These are phyloP conservation scores for Cercospora sp. DNA, from an alignment of 2,329 filamentous ascomycete genomes.

Conservation along the genomic window DNA sequence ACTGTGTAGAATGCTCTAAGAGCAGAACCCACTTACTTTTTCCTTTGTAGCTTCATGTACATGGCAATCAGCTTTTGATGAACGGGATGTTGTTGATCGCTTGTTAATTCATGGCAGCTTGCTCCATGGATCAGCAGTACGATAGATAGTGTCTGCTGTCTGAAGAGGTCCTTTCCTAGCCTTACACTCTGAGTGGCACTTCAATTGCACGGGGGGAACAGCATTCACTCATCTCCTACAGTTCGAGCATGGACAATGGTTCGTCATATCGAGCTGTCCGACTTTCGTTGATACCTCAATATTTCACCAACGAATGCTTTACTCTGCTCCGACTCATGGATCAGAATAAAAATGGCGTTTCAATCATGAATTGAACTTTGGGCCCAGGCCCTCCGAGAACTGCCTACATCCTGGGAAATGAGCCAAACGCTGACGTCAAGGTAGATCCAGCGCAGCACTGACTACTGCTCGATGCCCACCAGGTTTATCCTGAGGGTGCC, in stretches of 20 bases:
- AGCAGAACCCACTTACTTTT: not conserved
- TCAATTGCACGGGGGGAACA: not conserved
- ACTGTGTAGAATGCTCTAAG: not conserved
- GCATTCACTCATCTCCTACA: not conserved
- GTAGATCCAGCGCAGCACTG: not conserved
- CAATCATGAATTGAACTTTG: not conserved
- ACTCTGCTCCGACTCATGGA: not conserved
- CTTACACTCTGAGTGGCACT: not conserved
- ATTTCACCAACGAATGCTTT: not conserved
- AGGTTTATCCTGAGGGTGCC: not conserved
- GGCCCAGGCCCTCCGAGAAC: not conserved
- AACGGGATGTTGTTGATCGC: not conserved
- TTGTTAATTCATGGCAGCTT: not conserved
- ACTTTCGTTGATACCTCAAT: not conserved
- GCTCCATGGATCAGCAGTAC: not conserved
- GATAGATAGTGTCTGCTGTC: not conserved
- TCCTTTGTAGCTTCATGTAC: not conserved
- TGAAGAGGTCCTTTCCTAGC: not conserved
- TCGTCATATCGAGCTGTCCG: not conserved
- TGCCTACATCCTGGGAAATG: not conserved
- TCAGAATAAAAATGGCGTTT: not conserved
- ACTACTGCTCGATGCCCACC: not conserved
- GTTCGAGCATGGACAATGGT: not conserved
- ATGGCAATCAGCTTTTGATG: not conserved
- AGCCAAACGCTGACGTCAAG: not conserved